Percentiles rank a stretch among this genome's conserved stretches.
These are phyloP conservation scores for Leptomonas seymouri DNA, from an alignment of 208 protist genomes.

Conservation along the genomic window DNA sequence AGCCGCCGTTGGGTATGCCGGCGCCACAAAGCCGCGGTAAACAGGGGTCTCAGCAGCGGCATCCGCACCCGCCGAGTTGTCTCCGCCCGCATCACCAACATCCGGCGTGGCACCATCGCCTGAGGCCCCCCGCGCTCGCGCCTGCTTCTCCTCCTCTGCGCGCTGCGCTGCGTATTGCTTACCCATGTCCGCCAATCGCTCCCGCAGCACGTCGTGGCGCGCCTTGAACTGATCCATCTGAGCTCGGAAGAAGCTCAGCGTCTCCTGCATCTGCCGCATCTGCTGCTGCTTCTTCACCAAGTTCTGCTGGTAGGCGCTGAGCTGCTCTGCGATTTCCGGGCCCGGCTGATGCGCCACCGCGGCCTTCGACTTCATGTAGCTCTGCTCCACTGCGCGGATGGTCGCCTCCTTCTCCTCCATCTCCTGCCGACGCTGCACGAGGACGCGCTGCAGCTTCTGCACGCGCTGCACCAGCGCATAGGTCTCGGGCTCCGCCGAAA, in stretches of 20 bases:
- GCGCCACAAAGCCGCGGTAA: conserved; percentile 32
- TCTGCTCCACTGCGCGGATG: conserved; percentile 91
- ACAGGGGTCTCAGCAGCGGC: background rate
- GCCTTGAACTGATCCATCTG: conserved; percentile 81
- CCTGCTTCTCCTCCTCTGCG: conserved; percentile 18
- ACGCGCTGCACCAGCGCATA: conserved; percentile 96
- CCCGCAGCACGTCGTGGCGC: conserved; percentile 69
- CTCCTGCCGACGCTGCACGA: conserved; percentile 95
- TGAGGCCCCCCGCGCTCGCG: background rate
- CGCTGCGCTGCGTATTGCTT: conserved; percentile 41
- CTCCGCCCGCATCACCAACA: background rate
- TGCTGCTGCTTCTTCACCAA: conserved; percentile 93
- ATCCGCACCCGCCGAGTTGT: background rate
- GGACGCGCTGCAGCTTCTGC: conserved; percentile 94
- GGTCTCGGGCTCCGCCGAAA: conserved; percentile 94
- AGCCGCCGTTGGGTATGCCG: conserved; percentile 1
- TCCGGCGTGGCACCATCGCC: background rate
- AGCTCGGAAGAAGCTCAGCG: conserved; percentile 78
- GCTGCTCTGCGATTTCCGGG: conserved; percentile 96
- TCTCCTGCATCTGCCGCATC: conserved; percentile 90
- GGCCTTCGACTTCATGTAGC: conserved; percentile 95
- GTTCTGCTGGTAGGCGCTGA: conserved; percentile 92
- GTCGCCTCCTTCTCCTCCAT: conserved; percentile 92
- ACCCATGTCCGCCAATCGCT: conserved; percentile 56
- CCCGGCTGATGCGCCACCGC: conserved; percentile 94